A percentile compares a stretch with the other conserved stretches of the same genome.
Conservation (phyloP, 2,329 filamentous ascomycete genomes). For the Aaosphaeria pasadenensis region DNA sequence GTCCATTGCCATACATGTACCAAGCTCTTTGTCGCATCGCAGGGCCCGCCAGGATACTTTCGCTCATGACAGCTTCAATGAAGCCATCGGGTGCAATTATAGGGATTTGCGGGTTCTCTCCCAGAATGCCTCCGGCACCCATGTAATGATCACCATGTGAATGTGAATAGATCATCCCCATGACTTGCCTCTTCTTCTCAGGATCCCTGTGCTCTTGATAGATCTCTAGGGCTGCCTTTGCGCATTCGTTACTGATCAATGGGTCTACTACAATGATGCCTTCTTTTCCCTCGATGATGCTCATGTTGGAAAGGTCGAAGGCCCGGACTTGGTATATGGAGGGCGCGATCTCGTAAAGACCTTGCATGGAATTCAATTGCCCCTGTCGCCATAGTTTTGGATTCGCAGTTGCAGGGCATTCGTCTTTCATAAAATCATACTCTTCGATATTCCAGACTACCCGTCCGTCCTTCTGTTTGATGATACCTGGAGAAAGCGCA, state of each 20-base stretch:
- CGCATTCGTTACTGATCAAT: constrained; percentile 37
- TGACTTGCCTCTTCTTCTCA: constrained; percentile 11
- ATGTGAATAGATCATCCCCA: constrained; percentile 42
- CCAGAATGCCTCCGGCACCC: constrained; percentile 19
- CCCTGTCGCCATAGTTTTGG: constrained; percentile 37
- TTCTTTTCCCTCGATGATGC: constrained; percentile 36
- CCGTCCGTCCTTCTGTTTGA: constrained; percentile 17
- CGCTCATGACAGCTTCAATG: constrained; percentile 26
- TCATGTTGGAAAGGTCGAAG: constrained; percentile 43
- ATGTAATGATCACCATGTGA: constrained; percentile 41
- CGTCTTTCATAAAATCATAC: constrained; percentile 10
- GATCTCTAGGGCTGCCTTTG: constrained; percentile 29
- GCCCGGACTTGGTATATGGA: constrained; percentile 43
- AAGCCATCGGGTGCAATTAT: constrained; percentile 2
- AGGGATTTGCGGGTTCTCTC: constrained; percentile 3
- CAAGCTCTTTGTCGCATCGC: constrained; percentile 39
- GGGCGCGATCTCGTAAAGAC: constrained; percentile 34
- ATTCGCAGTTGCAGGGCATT: constrained; percentile 25
- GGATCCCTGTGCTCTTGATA: constrained; percentile 28
- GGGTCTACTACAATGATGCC: constrained; percentile 42
- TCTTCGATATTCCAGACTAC: constrained; percentile 31
- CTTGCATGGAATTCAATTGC: constrained; percentile 27
- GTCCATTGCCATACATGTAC: constrained; percentile 41
- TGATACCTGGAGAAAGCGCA: constrained; percentile 12
- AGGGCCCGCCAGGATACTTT: constrained; percentile 40